Base-by-base conservation (phyloP, 2,329 filamentous ascomycete species). In the Delphinella strobiligena region DNA sequence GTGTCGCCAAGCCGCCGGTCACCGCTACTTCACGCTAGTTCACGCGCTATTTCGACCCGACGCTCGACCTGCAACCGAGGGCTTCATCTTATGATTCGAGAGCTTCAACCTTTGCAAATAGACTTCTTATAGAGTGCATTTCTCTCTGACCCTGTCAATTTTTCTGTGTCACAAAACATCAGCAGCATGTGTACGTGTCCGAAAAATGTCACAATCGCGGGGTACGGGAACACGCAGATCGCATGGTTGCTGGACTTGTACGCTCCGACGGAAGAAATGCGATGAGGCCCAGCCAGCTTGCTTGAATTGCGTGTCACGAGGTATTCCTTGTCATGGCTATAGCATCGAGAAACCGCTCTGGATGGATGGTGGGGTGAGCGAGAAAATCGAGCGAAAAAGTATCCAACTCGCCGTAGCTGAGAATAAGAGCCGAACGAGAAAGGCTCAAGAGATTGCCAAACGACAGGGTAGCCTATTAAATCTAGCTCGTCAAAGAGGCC, bases 211-310 rank as follows among this genome's bases (percentile, higher is more conserved):
- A 18, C 11, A 27, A 4, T 24, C 27, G n/a, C 31, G 35, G 7
- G 32, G 12, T 2, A 22, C 16, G 4, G 22, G 11, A 4, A 15
- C 24, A 22, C 37, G 37, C 38, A 36, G 30, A 15, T 19, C 30
- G 5, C 1, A n/a, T n/a, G 16, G n/a, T 17, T 43, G 35, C 16
- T 37, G 41, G 41, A 43, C 41, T 2, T 43, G 41, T 19, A 43
- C 31, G 34, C 19, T 43, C 2, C 32, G 41, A 16, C 41, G 41
- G 10, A 43, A 43, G 18, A 40, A 40, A 19, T 43, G 41, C 34
- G 41, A 43, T n/a, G 41, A 16, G 3, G 15, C 30, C 2, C 19
- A 34, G 9, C 41, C 41, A 14, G 17, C 18, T 4, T 43, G 41
- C 11, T 4, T 9, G 8, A 34, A 17, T 14, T 43, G 41, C 19